phyloP scores from a whole-genome alignment of 352 stramenopile genomes.

The Pythium folliculosum region DNA sequence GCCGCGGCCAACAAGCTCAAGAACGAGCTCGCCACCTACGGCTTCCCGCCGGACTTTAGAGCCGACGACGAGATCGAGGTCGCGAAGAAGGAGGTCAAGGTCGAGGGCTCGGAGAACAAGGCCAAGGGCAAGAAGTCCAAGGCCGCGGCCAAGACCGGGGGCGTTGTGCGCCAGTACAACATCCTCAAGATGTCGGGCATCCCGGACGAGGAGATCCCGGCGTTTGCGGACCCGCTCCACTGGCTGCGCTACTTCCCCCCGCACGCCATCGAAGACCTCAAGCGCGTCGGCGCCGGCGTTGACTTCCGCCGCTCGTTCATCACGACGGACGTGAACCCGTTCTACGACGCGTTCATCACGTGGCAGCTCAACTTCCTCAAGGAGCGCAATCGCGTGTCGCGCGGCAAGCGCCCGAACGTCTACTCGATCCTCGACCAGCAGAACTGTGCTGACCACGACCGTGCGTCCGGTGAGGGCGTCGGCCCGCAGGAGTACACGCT shows the following conservation, averaged over 20 bases:
- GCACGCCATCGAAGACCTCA: conserved; percentile 95
- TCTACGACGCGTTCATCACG: conserved; percentile 99
- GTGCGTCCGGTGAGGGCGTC: conserved; percentile 97
- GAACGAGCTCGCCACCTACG: conserved; percentile 94
- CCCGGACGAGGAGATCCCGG: conserved; percentile 93
- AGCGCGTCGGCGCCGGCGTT: conserved; percentile 95
- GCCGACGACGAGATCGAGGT: conserved; percentile 46
- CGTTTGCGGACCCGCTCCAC: conserved; percentile 97
- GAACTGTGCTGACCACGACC: conserved; percentile 99
- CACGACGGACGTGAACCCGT: conserved; percentile 99
- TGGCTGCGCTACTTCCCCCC: conserved; percentile 99
- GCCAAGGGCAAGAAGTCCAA: conserved; percentile 98
- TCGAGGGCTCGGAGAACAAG: conserved; percentile 83
- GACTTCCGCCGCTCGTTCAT: conserved; percentile 99
- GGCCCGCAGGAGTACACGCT: conserved; percentile 99
- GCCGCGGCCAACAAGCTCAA: conserved; percentile 99
- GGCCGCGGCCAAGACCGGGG: conserved; percentile 96
- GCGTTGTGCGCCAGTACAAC: conserved; percentile 97
- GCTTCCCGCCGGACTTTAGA: conserved; percentile 93
- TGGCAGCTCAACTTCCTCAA: conserved; percentile 99
- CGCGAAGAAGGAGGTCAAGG: conserved; percentile 66
- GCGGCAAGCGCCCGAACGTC: conserved; percentile 98
- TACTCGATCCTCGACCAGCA: conserved; percentile 98
- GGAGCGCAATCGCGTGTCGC: conserved; percentile 82
- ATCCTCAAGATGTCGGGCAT: conserved; percentile 96